phyloP scores from a whole-genome alignment of 2,329 filamentous ascomycete genomes.

The Epichloe aotearoae region DNA sequence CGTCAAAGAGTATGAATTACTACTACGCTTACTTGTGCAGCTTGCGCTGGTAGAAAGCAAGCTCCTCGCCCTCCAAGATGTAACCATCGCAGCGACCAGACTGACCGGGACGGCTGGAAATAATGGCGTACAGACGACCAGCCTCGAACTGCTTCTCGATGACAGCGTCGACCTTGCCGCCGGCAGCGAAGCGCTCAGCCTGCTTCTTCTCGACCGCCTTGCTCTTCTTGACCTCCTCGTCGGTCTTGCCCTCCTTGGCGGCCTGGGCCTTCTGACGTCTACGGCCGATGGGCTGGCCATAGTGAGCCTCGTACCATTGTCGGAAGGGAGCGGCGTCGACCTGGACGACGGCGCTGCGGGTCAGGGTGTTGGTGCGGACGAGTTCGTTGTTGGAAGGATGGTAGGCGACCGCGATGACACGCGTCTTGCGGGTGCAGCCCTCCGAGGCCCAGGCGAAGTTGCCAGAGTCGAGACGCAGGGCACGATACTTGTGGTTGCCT shows the following conservation, averaged over 20 bases:
- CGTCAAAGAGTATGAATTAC: background rate
- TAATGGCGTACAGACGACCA: conserved; percentile 87
- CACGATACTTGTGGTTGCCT: conserved; percentile 99
- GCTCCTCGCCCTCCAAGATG: conserved; percentile 97
- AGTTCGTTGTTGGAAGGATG: conserved; percentile 99
- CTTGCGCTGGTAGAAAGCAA: conserved; percentile 99
- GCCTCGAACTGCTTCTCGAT: conserved; percentile 99
- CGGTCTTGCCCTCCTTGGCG: conserved; percentile 44
- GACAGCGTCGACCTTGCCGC: conserved; percentile 84
- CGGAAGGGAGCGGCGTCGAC: conserved; percentile 97
- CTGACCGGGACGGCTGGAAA: conserved; percentile 90
- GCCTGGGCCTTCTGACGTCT: conserved; percentile 74
- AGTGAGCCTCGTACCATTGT: conserved; percentile 99
- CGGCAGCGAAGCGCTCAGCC: conserved; percentile 64
- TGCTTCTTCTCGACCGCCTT: conserved; percentile 96
- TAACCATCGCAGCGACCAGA: conserved; percentile 94
- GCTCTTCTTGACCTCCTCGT: conserved; percentile 78
- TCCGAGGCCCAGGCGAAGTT: conserved; percentile 99
- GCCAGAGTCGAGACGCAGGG: conserved; percentile 92
- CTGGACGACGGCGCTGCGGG: conserved; percentile 97
- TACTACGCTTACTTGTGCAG: conserved; percentile 78
- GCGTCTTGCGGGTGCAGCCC: conserved; percentile 96
- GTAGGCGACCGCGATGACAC: conserved; percentile 96
- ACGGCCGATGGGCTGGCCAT: conserved; percentile 80
- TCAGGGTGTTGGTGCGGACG: conserved; percentile 99